phyloP scores from a whole-genome alignment of 2,329 filamentous ascomycete species.

The Rutstroemia sp. region DNA sequence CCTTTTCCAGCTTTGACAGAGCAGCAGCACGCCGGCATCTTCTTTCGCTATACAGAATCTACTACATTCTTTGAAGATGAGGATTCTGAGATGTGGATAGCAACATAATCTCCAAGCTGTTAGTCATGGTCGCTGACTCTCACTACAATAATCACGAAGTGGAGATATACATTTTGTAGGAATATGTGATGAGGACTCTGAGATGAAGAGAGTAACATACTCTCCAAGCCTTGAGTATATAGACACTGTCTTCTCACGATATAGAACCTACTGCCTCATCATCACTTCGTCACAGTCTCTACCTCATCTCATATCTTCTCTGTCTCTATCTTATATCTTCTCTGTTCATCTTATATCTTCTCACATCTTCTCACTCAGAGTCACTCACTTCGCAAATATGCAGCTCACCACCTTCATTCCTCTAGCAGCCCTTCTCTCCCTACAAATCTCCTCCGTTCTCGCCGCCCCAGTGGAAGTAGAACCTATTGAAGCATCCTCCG shows the following conservation, averaged over 20 bases:
- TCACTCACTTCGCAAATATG: not conserved
- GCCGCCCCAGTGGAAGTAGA: not conserved
- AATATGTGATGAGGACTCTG: not conserved
- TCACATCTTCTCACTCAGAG: too few relatives aligned
- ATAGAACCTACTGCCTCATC: not conserved
- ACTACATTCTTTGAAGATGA: too few relatives aligned
- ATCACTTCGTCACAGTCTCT: not conserved
- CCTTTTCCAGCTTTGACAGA: slow-evolving; percentile 80
- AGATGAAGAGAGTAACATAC: not conserved
- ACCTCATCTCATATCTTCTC: not conserved
- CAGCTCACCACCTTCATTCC: not conserved
- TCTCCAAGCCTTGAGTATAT: not conserved
- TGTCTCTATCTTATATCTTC: too few relatives aligned
- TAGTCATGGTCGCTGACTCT: too few relatives aligned
- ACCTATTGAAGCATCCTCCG: not conserved
- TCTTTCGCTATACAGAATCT: too few relatives aligned
- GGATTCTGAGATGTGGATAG: too few relatives aligned
- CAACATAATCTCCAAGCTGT: too few relatives aligned
- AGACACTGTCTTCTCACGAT: not conserved
- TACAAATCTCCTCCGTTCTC: not conserved
- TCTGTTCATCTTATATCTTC: too few relatives aligned
- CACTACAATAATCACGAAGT: not conserved
- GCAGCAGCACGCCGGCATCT: slow-evolving; percentile 62
- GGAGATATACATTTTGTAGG: not conserved
- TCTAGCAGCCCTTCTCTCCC: not conserved